Percentiles rank a stretch among this genome's conserved stretches.
Evolutionary conservation across 73 alveolate genomes (phyloP).

Genomic region (Paramecium sexaurelia): DNA sequence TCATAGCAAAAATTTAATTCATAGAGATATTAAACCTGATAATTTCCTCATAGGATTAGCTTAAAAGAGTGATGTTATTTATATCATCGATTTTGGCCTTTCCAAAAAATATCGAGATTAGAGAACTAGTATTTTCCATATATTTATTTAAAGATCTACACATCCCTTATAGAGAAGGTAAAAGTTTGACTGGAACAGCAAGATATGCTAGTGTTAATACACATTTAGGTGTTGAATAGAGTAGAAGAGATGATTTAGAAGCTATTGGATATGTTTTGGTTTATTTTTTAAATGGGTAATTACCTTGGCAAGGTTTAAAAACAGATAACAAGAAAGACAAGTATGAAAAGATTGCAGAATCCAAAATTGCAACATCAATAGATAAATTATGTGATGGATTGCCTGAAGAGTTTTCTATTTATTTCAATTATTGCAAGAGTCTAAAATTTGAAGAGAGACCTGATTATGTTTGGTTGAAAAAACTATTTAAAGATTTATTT

Average conservation of each 20-base stretch:
- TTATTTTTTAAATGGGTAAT: slow-evolving; percentile 75
- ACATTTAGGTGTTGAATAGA: slow-evolving; percentile 75
- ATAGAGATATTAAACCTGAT: slow-evolving; percentile 79
- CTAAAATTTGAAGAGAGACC: slow-evolving; percentile 80
- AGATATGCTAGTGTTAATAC: slow-evolving; percentile 80
- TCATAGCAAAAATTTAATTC: slow-evolving; percentile 70
- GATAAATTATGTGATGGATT: slow-evolving; percentile 76
- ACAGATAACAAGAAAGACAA: slow-evolving; percentile 71
- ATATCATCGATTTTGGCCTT: slow-evolving; percentile 74
- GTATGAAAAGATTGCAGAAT: slow-evolving; percentile 70
- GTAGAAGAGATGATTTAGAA: slow-evolving; percentile 86
- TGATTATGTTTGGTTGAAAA: slow-evolving; percentile 77
- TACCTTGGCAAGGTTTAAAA: slow-evolving; percentile 81
- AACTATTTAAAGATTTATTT: slow-evolving; percentile 61
- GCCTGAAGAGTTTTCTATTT: slow-evolving; percentile 77
- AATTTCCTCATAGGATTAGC: slow-evolving; percentile 83
- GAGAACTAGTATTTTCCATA: slow-evolving; percentile 41
- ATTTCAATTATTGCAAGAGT: slow-evolving; percentile 73
- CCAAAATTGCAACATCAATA: slow-evolving; percentile 74
- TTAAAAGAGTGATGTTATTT: slow-evolving; percentile 78
- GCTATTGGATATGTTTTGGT: slow-evolving; percentile 77
- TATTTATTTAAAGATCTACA: neutral
- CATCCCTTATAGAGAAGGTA: slow-evolving; percentile 69
- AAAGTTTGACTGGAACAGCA: slow-evolving; percentile 78
- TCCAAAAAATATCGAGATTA: slow-evolving; percentile 73